Base-by-base conservation (phyloP, 768 basidiomycete species). In the Pleurotus platypus region DNA sequence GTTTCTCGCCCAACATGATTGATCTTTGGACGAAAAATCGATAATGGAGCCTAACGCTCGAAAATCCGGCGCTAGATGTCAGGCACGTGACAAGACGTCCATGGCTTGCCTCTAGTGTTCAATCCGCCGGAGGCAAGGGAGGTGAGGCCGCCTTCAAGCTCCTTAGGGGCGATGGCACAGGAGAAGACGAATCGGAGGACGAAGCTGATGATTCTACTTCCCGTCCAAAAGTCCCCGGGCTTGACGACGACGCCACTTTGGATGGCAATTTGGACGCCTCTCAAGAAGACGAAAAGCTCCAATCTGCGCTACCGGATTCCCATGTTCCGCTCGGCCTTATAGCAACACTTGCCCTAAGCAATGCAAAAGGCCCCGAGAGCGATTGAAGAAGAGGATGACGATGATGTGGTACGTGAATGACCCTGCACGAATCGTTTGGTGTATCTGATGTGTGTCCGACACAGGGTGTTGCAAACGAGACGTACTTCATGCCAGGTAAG, bases 401-500 rank as follows among this genome's bases (percentile, higher is more conserved):
- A 88, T 58, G 80, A 87, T 58, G 80, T 90, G 60, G 86, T 79
- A 66, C 74, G 76, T 37, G 45, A 38, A 37, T 39, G 49, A 30
- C 49, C 45, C 35, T 30, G 2, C 49, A 18, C 0, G 30, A 7
- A 46, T 9, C 38, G 43, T 49, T 53, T 57, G 50, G 37, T 66
- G 53, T 67, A 50, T 16, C 42, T 35, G 39, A 43, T 50, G 37
- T 37, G 24, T 26, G 11, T 55, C 46, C 35, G 20, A 26, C 16
- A 30, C 49, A 90, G 87, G 90, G 91, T 18, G 85, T 92, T 18
- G 91, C 91, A 30, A 91, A 89, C 67, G 86, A 83, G 65, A 82
- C 78, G 49, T 93, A 86, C 64, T 93, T 92, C 73, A 78, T 82
- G 79, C 90, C 90, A 48, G 90, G 89, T 86, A 56, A 55, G 72